Evolutionary conservation across 2,329 filamentous ascomycete species (phyloP).

Genomic region (Didymella pomorum): DNA sequence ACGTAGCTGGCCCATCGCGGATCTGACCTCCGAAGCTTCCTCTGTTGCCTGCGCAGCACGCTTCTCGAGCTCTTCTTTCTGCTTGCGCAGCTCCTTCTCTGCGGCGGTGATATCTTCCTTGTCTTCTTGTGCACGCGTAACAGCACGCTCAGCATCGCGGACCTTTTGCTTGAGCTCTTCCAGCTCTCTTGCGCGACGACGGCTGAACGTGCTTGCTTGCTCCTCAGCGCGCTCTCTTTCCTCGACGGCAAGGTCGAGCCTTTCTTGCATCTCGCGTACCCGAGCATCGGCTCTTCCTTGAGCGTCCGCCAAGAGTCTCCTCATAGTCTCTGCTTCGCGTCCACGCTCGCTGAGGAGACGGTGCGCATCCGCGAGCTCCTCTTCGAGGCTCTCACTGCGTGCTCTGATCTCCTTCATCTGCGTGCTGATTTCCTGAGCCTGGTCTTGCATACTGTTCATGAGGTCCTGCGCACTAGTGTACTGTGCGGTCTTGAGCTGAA

Average conservation of each 20-base stretch:
- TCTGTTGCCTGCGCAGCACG: constrained; percentile 72
- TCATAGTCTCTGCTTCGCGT: constrained; percentile 94
- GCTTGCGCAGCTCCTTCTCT: constrained; percentile 76
- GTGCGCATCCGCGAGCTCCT: constrained; percentile 89
- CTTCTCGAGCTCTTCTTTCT: constrained; percentile 78
- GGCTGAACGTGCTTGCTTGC: constrained; percentile 79
- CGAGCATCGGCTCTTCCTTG: constrained; percentile 82
- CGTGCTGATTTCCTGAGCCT: constrained; percentile 84
- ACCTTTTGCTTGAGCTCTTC: constrained; percentile 84
- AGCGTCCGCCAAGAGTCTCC: constrained; percentile 83
- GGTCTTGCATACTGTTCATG: constrained; percentile 91
- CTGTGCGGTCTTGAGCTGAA: constrained; percentile 83
- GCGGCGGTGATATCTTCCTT: constrained; percentile 78
- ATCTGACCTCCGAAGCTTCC: constrained; percentile 77
- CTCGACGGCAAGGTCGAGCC: constrained; percentile 89
- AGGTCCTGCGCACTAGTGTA: constrained; percentile 85
- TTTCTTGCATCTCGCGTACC: constrained; percentile 85
- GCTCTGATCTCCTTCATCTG: constrained; percentile 90
- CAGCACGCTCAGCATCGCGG: constrained; percentile 80
- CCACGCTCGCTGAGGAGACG: constrained; percentile 86
- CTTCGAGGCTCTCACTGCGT: constrained; percentile 85
- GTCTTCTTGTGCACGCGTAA: constrained; percentile 75
- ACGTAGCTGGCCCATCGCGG: constrained; percentile 79
- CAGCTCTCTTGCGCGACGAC: constrained; percentile 79
- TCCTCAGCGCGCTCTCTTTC: constrained; percentile 94